Conservation (phyloP, 192 early-diverging fungal species). For the Podila epicladia region DNA sequence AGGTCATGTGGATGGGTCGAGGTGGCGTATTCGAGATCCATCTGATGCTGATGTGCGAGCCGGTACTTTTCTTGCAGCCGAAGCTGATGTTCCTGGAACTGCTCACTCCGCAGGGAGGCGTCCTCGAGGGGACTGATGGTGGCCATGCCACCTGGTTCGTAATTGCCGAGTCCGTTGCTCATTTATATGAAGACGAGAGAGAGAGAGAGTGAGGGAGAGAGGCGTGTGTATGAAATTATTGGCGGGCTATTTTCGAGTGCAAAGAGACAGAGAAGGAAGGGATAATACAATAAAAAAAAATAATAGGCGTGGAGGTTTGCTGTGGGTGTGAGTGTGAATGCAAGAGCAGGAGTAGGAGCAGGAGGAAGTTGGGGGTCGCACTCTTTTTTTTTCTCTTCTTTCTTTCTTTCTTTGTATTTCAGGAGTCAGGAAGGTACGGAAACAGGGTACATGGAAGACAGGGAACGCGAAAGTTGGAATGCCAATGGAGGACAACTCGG, state of each 20-base stretch:
- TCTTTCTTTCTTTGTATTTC: background rate
- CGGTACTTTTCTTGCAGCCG: conserved; percentile 42
- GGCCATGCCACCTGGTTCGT: conserved; percentile 50
- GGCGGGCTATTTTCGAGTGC: too few species aligned
- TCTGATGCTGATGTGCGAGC: conserved; percentile 35
- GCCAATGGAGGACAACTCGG: too few species aligned
- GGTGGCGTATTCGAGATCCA: conserved; percentile 15
- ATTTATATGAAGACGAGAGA: conserved; percentile 12
- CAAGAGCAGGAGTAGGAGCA: too few species aligned
- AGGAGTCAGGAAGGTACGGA: background rate
- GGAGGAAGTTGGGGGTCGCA: too few species aligned
- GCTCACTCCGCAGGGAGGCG: conserved; percentile 25
- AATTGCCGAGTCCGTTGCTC: conserved; percentile 52
- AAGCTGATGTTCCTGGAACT: conserved; percentile 34
- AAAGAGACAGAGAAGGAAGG: background rate
- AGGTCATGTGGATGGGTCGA: conserved; percentile 45
- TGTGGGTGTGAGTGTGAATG: too few species aligned
- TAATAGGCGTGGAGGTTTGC: too few species aligned
- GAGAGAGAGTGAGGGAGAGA: background rate
- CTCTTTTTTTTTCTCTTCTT: background rate
- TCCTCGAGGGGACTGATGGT: conserved; percentile 31
- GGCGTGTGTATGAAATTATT: background rate
- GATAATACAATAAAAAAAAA: background rate
- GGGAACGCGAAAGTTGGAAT: background rate
- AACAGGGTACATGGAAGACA: too few species aligned